These are phyloP conservation scores for Phascolomyces articulosus DNA, from an alignment of 371 early-diverging fungal genomes.

Conservation along the genomic window DNA sequence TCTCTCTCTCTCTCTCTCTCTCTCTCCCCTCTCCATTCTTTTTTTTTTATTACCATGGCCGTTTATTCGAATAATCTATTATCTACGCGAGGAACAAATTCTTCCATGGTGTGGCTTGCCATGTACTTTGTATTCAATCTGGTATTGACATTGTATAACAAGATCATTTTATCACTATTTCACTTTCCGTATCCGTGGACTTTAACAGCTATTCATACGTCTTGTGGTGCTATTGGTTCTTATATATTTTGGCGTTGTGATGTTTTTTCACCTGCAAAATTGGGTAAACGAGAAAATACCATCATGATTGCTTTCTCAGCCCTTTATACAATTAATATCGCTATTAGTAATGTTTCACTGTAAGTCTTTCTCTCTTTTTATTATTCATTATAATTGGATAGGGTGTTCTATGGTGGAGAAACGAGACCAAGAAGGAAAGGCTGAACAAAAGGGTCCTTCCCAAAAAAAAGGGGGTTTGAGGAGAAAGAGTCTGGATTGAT, in stretches of 20 bases:
- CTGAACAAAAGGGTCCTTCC: too few relatives aligned
- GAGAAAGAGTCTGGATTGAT: too few relatives aligned
- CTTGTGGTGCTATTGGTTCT: slow-evolving; percentile 71
- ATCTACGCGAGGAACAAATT: slow-evolving; percentile 14
- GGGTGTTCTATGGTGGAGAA: too few relatives aligned
- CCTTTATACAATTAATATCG: slow-evolving; percentile 90
- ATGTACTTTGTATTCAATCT: slow-evolving; percentile 83
- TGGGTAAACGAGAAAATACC: slow-evolving; percentile 65
- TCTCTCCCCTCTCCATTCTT: background rate
- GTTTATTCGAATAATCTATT: background rate
- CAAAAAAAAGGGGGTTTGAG: too few relatives aligned
- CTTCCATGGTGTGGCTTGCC: slow-evolving; percentile 56
- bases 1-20: background rate
- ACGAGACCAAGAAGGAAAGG: too few relatives aligned
- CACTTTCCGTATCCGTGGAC: slow-evolving; percentile 90
- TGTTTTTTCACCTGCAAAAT: slow-evolving; percentile 60
- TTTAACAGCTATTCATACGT: slow-evolving; percentile 85
- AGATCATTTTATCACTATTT: slow-evolving; percentile 76
- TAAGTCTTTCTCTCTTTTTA: too few relatives aligned
- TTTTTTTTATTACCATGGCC: background rate
- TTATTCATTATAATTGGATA: background rate
- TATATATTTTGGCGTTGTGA: slow-evolving; percentile 52
- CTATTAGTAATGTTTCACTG: slow-evolving; percentile 84
- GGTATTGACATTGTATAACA: slow-evolving; percentile 84
- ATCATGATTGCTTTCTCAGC: slow-evolving; percentile 81